phyloP scores from a whole-genome alignment of 1,284 basidiomycete genomes.

The Malassezia arunalokei region DNA sequence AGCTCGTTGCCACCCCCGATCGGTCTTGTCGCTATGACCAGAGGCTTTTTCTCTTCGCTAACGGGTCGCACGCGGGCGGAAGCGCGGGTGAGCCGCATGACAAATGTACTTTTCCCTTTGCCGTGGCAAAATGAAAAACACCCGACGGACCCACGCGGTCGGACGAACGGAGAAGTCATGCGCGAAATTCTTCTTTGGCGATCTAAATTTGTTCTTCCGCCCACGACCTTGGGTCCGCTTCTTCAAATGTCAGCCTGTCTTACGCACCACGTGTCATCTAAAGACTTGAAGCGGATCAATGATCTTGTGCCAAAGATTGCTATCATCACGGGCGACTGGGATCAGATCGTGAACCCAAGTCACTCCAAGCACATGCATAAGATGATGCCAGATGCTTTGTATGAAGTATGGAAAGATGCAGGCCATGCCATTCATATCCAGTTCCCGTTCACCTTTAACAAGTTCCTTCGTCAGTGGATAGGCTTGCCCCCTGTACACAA shows the following conservation, averaged over 20 bases:
- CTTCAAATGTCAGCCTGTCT: constrained; percentile 64
- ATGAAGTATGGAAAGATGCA: constrained; percentile 55
- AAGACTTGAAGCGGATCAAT: constrained; percentile 54
- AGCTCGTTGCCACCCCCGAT: constrained; percentile 15
- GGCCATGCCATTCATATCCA: constrained; percentile 62
- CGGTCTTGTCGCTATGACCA: constrained; percentile 47
- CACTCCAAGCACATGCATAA: constrained; percentile 56
- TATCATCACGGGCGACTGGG: constrained; percentile 62
- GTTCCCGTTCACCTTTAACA: constrained; percentile 25
- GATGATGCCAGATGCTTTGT: constrained; percentile 60
- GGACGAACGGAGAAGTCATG: constrained; percentile 25
- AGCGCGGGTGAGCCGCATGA: constrained; percentile 54
- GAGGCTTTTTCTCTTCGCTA: not conserved
- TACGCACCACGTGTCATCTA: constrained; percentile 57
- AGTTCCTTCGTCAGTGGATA: constrained; percentile 13
- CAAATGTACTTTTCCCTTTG: constrained; percentile 56
- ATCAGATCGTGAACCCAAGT: constrained; percentile 56
- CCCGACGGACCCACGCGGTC: constrained; percentile 11
- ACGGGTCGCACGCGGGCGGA: constrained; percentile 48
- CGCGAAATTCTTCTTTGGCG: constrained; percentile 51
- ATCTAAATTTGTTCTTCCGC: constrained; percentile 54
- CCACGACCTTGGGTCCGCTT: constrained; percentile 56
- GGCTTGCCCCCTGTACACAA: not conserved
- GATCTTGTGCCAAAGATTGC: constrained; percentile 53
- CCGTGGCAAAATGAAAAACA: constrained; percentile 52